These are phyloP conservation scores for Pythium diclinum DNA, from an alignment of 352 stramenopile genomes.

Conservation along the genomic window DNA sequence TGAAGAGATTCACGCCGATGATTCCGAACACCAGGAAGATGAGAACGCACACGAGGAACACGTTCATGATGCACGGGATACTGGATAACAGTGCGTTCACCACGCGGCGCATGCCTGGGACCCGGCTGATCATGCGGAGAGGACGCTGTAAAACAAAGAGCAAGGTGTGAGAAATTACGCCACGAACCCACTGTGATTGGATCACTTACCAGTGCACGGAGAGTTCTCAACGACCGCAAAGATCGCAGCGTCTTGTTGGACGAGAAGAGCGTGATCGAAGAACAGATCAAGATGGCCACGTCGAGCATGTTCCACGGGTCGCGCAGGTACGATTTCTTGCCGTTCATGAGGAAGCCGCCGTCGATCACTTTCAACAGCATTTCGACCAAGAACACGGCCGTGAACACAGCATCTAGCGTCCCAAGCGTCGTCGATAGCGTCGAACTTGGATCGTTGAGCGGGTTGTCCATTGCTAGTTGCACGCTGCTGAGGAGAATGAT, in stretches of 20 bases:
- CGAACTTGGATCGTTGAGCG: conserved; percentile 44
- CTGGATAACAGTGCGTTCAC: conserved; percentile 74
- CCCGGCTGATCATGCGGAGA: conserved; percentile 66
- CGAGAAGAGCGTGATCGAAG: conserved; percentile 38
- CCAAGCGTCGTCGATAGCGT: conserved; percentile 28
- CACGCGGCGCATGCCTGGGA: conserved; percentile 65
- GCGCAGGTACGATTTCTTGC: conserved; percentile 55
- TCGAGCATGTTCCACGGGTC: conserved; percentile 80
- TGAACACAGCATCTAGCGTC: conserved; percentile 53
- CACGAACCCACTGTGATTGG: not conserved
- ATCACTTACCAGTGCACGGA: conserved; percentile 55
- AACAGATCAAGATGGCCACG: conserved; percentile 57
- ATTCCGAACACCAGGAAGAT: conserved; percentile 89
- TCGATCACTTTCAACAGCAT: conserved; percentile 78
- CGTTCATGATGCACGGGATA: conserved; percentile 76
- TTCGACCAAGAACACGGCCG: conserved; percentile 58
- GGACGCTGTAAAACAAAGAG: conserved; percentile 26
- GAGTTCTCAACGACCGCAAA: conserved; percentile 57
- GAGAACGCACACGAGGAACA: conserved; percentile 80
- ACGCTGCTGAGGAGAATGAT: conserved; percentile 68
- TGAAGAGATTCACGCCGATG: conserved; percentile 71
- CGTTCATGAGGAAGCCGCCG: conserved; percentile 53
- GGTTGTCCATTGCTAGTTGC: conserved; percentile 60
- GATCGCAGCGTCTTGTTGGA: conserved; percentile 42
- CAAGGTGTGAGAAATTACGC: not conserved